phyloP scores from a whole-genome alignment of 345 rosid species.

The Corymbia maculata region DNA sequence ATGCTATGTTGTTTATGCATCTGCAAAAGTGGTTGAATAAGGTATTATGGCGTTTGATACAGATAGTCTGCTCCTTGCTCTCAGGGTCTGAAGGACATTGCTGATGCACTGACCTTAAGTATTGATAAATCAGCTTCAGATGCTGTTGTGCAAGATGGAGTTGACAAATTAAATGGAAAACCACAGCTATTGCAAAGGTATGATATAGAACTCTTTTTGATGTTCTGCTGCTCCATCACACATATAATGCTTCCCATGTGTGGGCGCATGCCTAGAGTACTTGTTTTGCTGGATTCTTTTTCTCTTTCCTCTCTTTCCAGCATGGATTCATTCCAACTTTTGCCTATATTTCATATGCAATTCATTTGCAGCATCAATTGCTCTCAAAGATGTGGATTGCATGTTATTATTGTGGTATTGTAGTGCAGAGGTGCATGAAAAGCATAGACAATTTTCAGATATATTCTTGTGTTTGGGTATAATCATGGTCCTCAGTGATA shows the following conservation, averaged over 20 bases:
- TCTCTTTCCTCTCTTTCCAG: background rate
- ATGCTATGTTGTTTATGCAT: background rate
- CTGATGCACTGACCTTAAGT: slow-evolving; percentile 12
- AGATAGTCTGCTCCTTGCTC: background rate
- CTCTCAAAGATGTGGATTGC: background rate
- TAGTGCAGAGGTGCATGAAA: background rate
- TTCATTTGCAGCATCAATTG: background rate
- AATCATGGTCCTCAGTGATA: background rate
- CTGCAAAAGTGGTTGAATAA: background rate
- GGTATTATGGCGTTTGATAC: background rate
- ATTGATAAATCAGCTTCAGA: slow-evolving; percentile 9
- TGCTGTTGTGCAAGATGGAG: slow-evolving; percentile 7
- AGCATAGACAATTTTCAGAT: background rate
- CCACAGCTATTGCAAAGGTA: slow-evolving; percentile 28
- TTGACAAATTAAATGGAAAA: slow-evolving; percentile 7
- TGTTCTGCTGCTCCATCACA: background rate
- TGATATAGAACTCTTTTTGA: background rate
- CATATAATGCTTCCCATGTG: background rate
- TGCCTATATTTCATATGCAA: background rate
- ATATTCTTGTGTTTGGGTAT: background rate
- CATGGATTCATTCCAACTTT: background rate
- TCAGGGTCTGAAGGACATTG: slow-evolving; percentile 54
- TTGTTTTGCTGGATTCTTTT: background rate
- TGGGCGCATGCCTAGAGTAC: background rate
- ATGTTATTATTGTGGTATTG: background rate